These are phyloP conservation scores for Talaromyces pinophilus DNA, from an alignment of 2,329 filamentous ascomycete genomes.

Conservation along the genomic window DNA sequence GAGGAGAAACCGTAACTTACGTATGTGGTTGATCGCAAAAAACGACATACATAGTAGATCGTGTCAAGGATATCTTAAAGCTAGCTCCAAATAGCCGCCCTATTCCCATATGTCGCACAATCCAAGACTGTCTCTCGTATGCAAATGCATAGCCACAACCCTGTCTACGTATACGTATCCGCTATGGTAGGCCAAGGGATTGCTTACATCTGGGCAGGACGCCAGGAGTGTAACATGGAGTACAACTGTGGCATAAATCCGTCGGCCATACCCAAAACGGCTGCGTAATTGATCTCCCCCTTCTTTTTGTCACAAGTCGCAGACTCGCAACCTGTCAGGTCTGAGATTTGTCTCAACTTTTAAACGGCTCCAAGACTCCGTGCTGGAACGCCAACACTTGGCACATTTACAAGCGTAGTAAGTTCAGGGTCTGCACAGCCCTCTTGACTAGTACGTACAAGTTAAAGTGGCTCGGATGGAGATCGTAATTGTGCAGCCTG, in stretches of 20 bases:
- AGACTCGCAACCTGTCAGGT: not conserved
- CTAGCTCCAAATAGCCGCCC: not conserved
- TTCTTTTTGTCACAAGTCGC: not conserved
- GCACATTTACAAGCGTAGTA: not conserved
- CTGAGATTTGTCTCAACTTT: conserved; percentile 9
- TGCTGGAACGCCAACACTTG: not conserved
- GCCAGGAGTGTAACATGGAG: not conserved
- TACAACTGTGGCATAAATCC: not conserved
- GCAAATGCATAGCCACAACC: conserved; percentile 14
- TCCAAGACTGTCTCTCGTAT: not conserved
- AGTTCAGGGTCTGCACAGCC: conserved; percentile 15
- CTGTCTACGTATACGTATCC: conserved; percentile 10
- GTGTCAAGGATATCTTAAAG: not conserved
- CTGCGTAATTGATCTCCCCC: not conserved
- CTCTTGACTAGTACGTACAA: not conserved
- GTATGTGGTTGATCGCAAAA: not conserved
- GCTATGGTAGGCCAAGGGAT: not conserved
- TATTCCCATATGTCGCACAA: not conserved
- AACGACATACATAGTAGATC: not conserved
- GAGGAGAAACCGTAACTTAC: too few relatives aligned
- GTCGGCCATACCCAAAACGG: conserved; percentile 3
- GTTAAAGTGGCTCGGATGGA: not conserved
- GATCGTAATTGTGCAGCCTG: conserved; percentile 1
- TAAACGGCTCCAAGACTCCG: not conserved
- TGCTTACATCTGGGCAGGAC: not conserved